Conservation (phyloP, 1,284 basidiomycete species). For the Tilletiopsis washingtonensis region DNA sequence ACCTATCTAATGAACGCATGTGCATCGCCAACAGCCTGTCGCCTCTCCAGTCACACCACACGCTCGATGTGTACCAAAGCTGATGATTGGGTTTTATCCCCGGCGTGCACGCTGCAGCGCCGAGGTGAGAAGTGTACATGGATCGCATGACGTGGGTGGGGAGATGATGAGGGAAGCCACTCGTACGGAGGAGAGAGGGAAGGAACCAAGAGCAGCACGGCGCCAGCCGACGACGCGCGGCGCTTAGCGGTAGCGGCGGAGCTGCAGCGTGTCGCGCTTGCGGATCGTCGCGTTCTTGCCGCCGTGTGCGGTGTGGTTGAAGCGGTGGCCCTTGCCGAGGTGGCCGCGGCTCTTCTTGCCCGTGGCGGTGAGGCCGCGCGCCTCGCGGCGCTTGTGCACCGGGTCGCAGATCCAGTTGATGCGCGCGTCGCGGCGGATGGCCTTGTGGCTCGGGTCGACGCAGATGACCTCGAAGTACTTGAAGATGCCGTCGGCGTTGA, state of each 20-base stretch:
- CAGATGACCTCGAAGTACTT: constrained; percentile 99
- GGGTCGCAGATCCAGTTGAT: constrained; percentile 99
- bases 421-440: constrained; percentile 81
- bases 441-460: constrained; percentile 88
- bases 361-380: constrained; percentile 90
- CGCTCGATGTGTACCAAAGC: no score
- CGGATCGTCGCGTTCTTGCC: constrained; percentile 84
- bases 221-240: constrained; percentile 1
- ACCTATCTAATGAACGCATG: no score
- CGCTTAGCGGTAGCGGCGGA: constrained; percentile 89
- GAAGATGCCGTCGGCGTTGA: constrained; percentile 99
- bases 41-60: no score
- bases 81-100: no score
- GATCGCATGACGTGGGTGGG: no score
- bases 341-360: constrained; percentile 64
- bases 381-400: constrained; percentile 97
- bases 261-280: constrained; percentile 76
- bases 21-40: no score
- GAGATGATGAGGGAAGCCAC: no score
- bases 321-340: constrained; percentile 85
- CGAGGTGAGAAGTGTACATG: no score
- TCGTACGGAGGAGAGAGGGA: no score
- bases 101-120: no score
- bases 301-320: constrained; percentile 72
- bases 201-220: no score